A percentile compares a stretch with the other conserved stretches of the same genome.
phyloP scores from a whole-genome alignment of 805 yeast genomes.

The Cyberlindnera sargentensis region DNA sequence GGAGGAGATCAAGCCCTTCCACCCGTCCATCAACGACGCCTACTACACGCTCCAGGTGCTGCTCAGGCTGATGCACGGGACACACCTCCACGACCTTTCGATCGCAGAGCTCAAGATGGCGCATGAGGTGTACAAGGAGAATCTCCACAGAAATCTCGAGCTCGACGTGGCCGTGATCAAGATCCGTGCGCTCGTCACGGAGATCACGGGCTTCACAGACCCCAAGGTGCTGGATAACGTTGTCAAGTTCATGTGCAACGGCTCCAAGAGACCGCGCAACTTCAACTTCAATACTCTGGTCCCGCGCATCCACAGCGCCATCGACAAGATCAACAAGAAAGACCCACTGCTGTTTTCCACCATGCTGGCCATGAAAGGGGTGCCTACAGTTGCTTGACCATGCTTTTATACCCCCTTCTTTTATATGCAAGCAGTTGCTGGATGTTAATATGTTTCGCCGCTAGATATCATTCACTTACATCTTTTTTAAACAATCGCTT shows the following conservation, averaged over 20 bases:
- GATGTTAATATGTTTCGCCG: background rate
- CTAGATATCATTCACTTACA: background rate
- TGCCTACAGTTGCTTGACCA: too few species aligned
- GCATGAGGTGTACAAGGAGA: slow-evolving; percentile 3
- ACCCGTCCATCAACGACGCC: slow-evolving; percentile 14
- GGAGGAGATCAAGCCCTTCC: slow-evolving; percentile 9
- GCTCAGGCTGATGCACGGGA: slow-evolving; percentile 4
- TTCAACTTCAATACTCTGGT: background rate
- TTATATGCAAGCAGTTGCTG: background rate
- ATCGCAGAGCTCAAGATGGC: background rate
- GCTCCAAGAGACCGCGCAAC: background rate
- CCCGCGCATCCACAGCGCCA: background rate
- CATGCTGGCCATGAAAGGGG: too few species aligned
- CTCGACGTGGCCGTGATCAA: background rate
- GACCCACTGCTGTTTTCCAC: too few species aligned
- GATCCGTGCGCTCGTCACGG: background rate
- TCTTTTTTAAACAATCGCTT: slow-evolving; percentile 6
- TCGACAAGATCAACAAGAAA: too few species aligned
- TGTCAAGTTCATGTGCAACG: background rate
- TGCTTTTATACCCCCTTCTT: background rate
- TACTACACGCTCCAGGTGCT: slow-evolving; percentile 10
- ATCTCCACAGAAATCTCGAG: background rate
- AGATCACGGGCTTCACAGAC: background rate
- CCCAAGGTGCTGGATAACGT: background rate
- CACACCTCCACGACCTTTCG: background rate